Percentiles rank a stretch among this genome's conserved stretches.
phyloP scores from a whole-genome alignment of 2,329 filamentous ascomycete genomes.

The Cercospora janseana region DNA sequence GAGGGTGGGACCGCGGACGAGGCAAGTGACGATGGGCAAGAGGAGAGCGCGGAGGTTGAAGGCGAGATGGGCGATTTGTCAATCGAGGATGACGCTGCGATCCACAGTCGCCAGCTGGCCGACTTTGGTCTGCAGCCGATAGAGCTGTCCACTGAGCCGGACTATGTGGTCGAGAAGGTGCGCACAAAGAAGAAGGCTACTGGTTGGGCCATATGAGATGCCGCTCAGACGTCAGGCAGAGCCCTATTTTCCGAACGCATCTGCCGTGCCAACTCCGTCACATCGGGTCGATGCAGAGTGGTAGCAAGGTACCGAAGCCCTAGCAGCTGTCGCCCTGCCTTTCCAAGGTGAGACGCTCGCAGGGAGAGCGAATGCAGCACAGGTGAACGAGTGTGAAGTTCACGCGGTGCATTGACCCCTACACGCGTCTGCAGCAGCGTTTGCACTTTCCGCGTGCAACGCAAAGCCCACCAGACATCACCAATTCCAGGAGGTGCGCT shows the following conservation, averaged over 20 bases:
- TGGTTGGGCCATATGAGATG: constrained; percentile 39
- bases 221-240: neutral
- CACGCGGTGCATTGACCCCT: no score
- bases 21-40: constrained; percentile 22
- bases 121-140: constrained; percentile 32
- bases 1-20: constrained; percentile 20
- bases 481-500: no score
- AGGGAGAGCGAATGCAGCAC: neutral
- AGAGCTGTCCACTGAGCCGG: constrained; percentile 33
- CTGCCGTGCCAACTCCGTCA: no score
- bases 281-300: no score
- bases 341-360: neutral
- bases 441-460: constrained; percentile 8
- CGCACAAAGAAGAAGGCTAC: constrained; percentile 39
- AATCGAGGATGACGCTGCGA: constrained; percentile 22
- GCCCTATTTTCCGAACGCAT: no score
- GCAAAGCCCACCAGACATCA: constrained; percentile 1
- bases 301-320: no score
- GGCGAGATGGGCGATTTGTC: constrained; percentile 28
- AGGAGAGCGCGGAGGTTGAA: constrained; percentile 27
- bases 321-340: no score
- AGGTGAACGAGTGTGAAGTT: no score
- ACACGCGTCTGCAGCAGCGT: no score
- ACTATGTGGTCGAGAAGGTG: constrained; percentile 33
- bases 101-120: constrained; percentile 20